phyloP scores from a whole-genome alignment of 768 basidiomycete species.

The Leucosporidium yakuticum region DNA sequence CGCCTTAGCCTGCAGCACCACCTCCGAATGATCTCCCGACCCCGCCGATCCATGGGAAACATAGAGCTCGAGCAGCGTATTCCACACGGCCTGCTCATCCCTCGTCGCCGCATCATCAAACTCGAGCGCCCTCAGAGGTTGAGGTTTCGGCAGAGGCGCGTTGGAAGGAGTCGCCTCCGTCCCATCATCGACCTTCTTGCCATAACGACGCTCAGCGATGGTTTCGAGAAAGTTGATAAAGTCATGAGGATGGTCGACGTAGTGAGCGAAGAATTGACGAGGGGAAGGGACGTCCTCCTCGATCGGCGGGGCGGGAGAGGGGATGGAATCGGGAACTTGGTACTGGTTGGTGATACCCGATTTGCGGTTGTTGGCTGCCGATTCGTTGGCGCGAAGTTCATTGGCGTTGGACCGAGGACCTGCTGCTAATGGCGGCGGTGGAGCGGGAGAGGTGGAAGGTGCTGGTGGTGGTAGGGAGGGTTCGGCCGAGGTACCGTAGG shows the following conservation, averaged over 20 bases:
- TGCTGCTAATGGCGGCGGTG: not conserved
- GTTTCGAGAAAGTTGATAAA: slow-evolving; percentile 85
- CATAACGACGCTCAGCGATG: slow-evolving; percentile 73
- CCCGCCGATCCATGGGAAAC: slow-evolving; percentile 44
- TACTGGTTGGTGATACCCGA: slow-evolving; percentile 7
- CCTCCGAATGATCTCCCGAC: slow-evolving; percentile 28
- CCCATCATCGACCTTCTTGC: slow-evolving; percentile 37
- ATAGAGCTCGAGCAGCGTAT: slow-evolving; percentile 89
- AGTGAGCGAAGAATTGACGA: slow-evolving; percentile 83
- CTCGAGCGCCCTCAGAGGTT: slow-evolving; percentile 7
- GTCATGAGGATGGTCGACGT: slow-evolving; percentile 76
- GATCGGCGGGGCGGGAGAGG: slow-evolving; percentile 3
- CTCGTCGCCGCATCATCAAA: slow-evolving; percentile 45
- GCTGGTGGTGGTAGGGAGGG: not conserved
- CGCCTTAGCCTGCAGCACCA: slow-evolving; percentile 58
- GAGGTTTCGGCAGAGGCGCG: slow-evolving; percentile 34
- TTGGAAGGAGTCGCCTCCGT: not conserved
- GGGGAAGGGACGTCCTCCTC: slow-evolving; percentile 10
- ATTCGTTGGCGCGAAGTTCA: slow-evolving; percentile 43
- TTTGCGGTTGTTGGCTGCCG: slow-evolving; percentile 2
- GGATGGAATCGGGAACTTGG: slow-evolving; percentile 7
- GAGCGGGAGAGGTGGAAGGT: not conserved
- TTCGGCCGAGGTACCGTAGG: slow-evolving; percentile 11
- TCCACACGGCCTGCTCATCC: slow-evolving; percentile 86
- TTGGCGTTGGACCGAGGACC: slow-evolving; percentile 40